Evolutionary conservation across 2,329 filamentous ascomycete species (phyloP).

Genomic region (Fusarium cyanostomum): DNA sequence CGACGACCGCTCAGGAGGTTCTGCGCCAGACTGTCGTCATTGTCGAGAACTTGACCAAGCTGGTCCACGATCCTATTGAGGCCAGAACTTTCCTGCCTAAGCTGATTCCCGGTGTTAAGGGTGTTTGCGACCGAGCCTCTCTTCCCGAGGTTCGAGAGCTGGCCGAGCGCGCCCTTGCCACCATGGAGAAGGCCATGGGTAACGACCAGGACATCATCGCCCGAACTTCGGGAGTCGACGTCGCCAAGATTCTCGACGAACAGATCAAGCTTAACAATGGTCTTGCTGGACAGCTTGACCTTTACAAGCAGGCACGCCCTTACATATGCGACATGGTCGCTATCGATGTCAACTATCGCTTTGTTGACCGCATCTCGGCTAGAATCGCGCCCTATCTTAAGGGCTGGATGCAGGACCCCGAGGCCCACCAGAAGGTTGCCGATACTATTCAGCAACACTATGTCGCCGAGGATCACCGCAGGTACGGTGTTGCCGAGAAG

Average conservation of each 20-base stretch:
- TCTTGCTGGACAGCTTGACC: constrained; percentile 65
- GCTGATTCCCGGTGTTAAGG: constrained; percentile 91
- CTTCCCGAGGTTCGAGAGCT: constrained; percentile 94
- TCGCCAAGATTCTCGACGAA: constrained; percentile 76
- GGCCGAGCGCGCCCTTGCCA: constrained; percentile 80
- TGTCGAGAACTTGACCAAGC: constrained; percentile 96
- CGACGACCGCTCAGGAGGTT: constrained; percentile 90
- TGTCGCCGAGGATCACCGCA: constrained; percentile 85
- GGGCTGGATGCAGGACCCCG: constrained; percentile 70
- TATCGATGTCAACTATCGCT: constrained; percentile 86
- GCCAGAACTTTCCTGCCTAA: constrained; percentile 95
- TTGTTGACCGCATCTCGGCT: constrained; percentile 74
- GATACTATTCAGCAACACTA: constrained; percentile 81
- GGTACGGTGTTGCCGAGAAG: constrained; percentile 83
- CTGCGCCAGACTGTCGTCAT: constrained; percentile 96
- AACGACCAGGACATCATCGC: constrained; percentile 72
- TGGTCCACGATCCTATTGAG: constrained; percentile 95
- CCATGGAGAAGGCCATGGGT: constrained; percentile 94
- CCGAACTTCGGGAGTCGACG: constrained; percentile 76
- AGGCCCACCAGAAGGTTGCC: constrained; percentile 70
- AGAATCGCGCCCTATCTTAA: constrained; percentile 80
- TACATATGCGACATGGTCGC: constrained; percentile 88
- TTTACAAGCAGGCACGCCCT: constrained; percentile 72
- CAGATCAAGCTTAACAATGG: constrained; percentile 77
- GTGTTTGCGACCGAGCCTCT: constrained; percentile 85